These are phyloP conservation scores for Salvia rosmarinus DNA, from an alignment of 257 asterid genomes.

Conservation along the genomic window DNA sequence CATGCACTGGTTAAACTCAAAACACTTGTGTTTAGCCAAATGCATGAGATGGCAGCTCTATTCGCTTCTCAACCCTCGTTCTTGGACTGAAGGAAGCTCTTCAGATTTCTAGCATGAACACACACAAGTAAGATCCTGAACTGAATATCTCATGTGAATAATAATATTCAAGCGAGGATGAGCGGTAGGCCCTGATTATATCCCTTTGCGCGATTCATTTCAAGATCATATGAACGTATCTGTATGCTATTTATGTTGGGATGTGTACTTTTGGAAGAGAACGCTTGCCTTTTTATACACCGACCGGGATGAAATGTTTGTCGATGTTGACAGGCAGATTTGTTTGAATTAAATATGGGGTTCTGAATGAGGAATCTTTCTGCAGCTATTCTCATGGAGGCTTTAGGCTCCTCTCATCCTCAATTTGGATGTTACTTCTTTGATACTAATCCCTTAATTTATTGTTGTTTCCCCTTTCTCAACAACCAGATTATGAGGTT, in stretches of 20 bases:
- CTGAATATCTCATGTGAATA: not conserved
- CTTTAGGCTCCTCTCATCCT: slow-evolving; percentile 34
- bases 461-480: slow-evolving; percentile 22
- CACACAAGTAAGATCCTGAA: not conserved
- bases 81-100: slow-evolving; percentile 62
- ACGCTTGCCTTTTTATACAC: not conserved
- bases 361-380: not conserved
- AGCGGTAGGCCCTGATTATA: not conserved
- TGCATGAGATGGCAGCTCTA: slow-evolving; percentile 74
- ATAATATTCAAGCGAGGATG: not conserved
- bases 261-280: not conserved
- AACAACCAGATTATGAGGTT: slow-evolving; percentile 9
- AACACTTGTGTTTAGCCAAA: slow-evolving; percentile 43
- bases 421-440: slow-evolving; percentile 39
- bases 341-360: slow-evolving; percentile 14
- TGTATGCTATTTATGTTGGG: not conserved
- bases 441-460: slow-evolving; percentile 20
- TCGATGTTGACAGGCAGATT: slow-evolving; percentile 16
- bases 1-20: slow-evolving; percentile 57
- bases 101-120: slow-evolving; percentile 13
- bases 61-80: slow-evolving; percentile 50
- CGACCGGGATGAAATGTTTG: not conserved
- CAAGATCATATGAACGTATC: not conserved
- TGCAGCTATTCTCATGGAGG: not conserved
- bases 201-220: not conserved